Conservation (phyloP, 805 yeast species). For the Peterozyma xylosa region DNA sequence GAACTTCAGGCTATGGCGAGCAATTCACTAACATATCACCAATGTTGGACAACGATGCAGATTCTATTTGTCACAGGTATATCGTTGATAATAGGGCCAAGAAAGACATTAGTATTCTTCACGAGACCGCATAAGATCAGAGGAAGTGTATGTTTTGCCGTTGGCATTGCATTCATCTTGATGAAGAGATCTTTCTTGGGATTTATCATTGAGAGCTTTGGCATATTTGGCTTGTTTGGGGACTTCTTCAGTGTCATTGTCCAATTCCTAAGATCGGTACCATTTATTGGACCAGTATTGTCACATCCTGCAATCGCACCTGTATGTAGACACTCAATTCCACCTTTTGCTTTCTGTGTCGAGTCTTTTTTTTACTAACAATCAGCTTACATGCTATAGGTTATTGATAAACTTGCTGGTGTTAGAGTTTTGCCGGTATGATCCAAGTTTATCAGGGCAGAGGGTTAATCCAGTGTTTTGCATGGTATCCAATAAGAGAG, state of each 20-base stretch:
- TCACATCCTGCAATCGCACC: constrained; percentile 84
- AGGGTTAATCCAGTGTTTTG: too few species aligned
- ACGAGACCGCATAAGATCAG: constrained; percentile 81
- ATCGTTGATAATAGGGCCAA: constrained; percentile 79
- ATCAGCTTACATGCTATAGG: constrained; percentile 10
- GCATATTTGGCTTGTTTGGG: constrained; percentile 83
- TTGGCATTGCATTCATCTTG: constrained; percentile 73
- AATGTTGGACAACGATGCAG: too few species aligned
- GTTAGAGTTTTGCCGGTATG: constrained; percentile 61
- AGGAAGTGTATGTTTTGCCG: constrained; percentile 72
- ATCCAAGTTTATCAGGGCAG: background rate
- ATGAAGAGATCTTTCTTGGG: constrained; percentile 77
- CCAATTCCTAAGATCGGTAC: constrained; percentile 80
- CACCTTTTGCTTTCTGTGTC: background rate
- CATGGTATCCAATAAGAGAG: too few species aligned
- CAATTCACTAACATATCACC: constrained; percentile 1
- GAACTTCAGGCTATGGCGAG: background rate
- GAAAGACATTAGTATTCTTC: constrained; percentile 75
- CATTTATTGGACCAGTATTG: constrained; percentile 78
- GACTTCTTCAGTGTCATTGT: constrained; percentile 89
- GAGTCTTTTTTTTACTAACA: background rate
- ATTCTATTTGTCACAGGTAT: constrained; percentile 75
- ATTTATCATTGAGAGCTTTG: constrained; percentile 75
- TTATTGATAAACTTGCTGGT: constrained; percentile 55
- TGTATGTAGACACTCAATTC: constrained; percentile 15